Base-by-base conservation (phyloP, 306 rosid genomes). In the Chamaecrista fasciculata region DNA sequence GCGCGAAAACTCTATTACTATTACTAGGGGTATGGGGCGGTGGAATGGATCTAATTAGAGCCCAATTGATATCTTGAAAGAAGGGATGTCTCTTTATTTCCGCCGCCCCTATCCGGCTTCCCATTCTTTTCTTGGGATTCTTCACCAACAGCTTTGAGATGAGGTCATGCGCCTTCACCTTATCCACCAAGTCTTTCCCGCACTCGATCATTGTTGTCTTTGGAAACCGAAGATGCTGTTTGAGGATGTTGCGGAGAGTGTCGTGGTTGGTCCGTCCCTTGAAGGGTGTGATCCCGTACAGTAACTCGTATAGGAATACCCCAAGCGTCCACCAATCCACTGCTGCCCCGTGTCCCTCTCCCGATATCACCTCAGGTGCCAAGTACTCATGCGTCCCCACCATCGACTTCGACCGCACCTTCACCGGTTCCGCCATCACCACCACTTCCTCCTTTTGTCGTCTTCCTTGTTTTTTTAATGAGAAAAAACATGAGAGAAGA, bases 281-380 rank as follows among this genome's bases (percentile, higher is more conserved):
- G 73, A 93, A 93, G 0, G 98, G 98, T 5, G 98, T 93, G 21
- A 67, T 76, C 7, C 96, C 98, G 20, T 80, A 88, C 47, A 90
- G 11, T 91, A 93, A 81, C 69, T 93, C 98, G 51, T 88, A 93
- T 50, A 93, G 71, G 69, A 93, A 90, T 15, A 93, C 95, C 5
- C 98, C 98, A 8, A 93, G 67, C 0, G 98, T 90, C 98, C 98
- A 93, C 98, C 98, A 93, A 39, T 93, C 98, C 62, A 93, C 98
- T 0, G 89, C 94, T 52, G 97, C 83, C 2, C 98, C 98, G 56
- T 93, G 98, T 0, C 98, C 98, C 65, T 90, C 91, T 0, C 97
- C 98, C 6, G 89, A 79, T 7, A 93, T 90, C 19, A 93, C 95
- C 79, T 93, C 98, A 1, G 98, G 98, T 0, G 98, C 98, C 40